Evolutionary conservation across 2,329 filamentous ascomycete species (phyloP), one percentile per base, ranked within the genome.

Genomic region (Microascus cirrosus): DNA sequence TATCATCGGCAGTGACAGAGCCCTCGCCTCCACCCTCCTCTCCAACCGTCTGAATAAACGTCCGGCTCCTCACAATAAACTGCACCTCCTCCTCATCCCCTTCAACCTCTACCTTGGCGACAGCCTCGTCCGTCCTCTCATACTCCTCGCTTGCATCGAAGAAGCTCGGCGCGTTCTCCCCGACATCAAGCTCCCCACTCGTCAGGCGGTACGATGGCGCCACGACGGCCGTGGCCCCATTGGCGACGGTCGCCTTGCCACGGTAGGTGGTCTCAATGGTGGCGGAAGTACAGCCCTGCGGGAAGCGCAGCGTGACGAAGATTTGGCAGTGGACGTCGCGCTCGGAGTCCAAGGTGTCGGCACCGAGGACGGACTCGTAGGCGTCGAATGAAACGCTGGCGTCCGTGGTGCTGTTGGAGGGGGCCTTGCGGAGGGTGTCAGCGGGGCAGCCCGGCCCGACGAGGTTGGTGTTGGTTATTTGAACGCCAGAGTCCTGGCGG

Each of bases 291-390:
- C 58, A 59, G n/a, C 58, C 58, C 35, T 53, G 11, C 32, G 58
- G 53, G 58, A 52, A 59, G 13, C 24, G 28, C 1, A 59, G 24
- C 13, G 45, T 54, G 45, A 53, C n/a, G 58, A 54, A 53, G 48
- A 59, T 28, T 36, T 59, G 53, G 54, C 58, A 59, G 58, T 56
- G 48, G 34, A 53, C 53, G n/a, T 56, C 54, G 22, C 58, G 53
- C 12, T 59, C 53, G 22, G 42, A 42, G 3, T 22, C 53, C 3
- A 35, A 22, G 22, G 34, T 24, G 15, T 54, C 58, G 15, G 53
- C 48, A n/a, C 58, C 58, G 20, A 56, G 34, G 45, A 25, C 22
- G 45, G 58, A 10, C 35, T 55, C 48, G 58, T 59, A 59, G 42
- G 28, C 20, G 35, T 53, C 34, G 45, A 59, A 59, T n/a, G 53